These are phyloP conservation scores for Seiridium cupressi DNA, from an alignment of 2,329 filamentous ascomycete species.

Conservation along the genomic window DNA sequence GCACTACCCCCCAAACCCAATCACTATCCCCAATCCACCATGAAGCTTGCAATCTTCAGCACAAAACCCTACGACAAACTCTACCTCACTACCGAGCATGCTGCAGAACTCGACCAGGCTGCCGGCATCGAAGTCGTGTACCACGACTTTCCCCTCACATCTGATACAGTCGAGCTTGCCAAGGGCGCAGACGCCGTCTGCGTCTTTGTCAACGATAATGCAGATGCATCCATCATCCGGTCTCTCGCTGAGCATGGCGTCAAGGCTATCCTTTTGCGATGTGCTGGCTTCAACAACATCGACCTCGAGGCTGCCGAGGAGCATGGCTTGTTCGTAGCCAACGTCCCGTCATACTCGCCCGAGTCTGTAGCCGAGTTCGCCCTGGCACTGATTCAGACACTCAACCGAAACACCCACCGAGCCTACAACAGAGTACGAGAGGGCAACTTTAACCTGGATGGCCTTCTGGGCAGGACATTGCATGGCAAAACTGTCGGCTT, in stretches of 20 bases:
- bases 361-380: conserved; percentile 70
- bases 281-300: conserved; percentile 68
- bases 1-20: neutral
- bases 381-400: conserved; percentile 64
- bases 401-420: conserved; percentile 66
- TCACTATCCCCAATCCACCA: conserved; percentile 17
- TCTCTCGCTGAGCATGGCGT: conserved; percentile 49
- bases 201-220: conserved; percentile 66
- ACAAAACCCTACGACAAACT: conserved; percentile 61
- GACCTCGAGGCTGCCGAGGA: conserved; percentile 54
- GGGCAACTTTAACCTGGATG: conserved; percentile 66
- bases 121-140: conserved; percentile 48
- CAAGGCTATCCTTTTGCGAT: conserved; percentile 61
- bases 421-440: conserved; percentile 68
- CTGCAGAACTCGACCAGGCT: conserved; percentile 28
- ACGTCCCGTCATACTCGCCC: conserved; percentile 67
- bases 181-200: conserved; percentile 56
- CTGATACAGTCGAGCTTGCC: conserved; percentile 55
- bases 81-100: conserved; percentile 46
- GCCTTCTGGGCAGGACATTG: conserved; percentile 60
- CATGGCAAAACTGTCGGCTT: conserved; percentile 65
- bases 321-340: conserved; percentile 60
- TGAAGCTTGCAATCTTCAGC: conserved; percentile 64
- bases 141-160: conserved; percentile 55
- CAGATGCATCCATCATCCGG: conserved; percentile 49